phyloP scores from a whole-genome alignment of 345 rosid species.

The Eucalyptus curtisii region DNA sequence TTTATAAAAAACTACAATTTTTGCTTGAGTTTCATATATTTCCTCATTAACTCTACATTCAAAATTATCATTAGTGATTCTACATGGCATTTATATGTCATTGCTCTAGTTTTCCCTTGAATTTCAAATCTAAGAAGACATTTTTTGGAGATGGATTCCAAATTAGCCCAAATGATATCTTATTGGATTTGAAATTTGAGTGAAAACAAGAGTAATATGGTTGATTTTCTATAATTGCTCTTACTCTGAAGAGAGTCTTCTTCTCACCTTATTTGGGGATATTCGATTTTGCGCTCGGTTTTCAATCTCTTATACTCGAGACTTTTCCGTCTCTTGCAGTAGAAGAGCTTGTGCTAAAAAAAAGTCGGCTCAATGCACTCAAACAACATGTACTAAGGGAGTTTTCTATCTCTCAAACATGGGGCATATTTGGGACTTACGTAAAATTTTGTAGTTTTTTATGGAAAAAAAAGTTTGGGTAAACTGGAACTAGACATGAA shows the following conservation, averaged over 20 bases:
- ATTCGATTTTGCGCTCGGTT: not conserved
- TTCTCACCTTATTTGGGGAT: not conserved
- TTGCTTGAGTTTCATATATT: not conserved
- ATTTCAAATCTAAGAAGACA: not conserved
- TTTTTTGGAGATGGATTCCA: not conserved
- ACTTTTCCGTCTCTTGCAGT: not conserved
- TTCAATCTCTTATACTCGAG: not conserved
- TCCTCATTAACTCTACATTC: rapidly evolving
- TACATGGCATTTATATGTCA: rapidly evolving
- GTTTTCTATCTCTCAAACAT: not conserved
- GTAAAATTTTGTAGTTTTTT: not conserved
- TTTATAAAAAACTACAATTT: not conserved
- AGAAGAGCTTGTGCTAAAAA: rapidly evolving
- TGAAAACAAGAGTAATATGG: rapidly evolving
- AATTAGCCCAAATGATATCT: not conserved
- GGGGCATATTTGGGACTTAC: not conserved
- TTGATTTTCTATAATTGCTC: not conserved
- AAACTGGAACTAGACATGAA: not conserved
- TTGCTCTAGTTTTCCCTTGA: not conserved
- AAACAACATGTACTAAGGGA: not conserved
- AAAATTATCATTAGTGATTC: no score
- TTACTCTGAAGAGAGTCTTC: not conserved
- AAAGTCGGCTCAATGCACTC: rapidly evolving
- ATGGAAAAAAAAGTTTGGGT: not conserved
- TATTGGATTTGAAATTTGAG: not conserved